Percentiles rank a stretch among this genome's conserved stretches.
These are phyloP conservation scores for Phytopythium kandeliae DNA, from an alignment of 352 stramenopile species.

Conservation along the genomic window DNA sequence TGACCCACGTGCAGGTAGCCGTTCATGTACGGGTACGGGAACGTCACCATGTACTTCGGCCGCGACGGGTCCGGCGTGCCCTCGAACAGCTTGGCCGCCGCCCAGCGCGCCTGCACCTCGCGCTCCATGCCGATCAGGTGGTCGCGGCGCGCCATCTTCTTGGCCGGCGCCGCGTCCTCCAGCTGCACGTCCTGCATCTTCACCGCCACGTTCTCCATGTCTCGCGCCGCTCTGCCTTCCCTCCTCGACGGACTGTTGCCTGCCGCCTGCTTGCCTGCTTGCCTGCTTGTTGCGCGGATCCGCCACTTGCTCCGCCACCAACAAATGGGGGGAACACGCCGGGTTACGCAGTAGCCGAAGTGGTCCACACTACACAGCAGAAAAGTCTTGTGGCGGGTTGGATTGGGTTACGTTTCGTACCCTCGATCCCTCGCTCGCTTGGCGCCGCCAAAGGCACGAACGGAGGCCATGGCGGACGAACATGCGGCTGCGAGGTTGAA, in stretches of 20 bases:
- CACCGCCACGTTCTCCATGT: constrained; percentile 64
- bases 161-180: constrained; percentile 39
- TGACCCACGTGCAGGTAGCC: constrained; percentile 98
- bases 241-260: background rate
- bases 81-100: constrained; percentile 88
- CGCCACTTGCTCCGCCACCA: no score
- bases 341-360: no score
- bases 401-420: no score
- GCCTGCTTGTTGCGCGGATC: no score
- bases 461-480: constrained; percentile 20
- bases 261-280: no score
- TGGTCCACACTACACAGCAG: no score
- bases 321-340: no score
- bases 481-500: constrained; percentile 33
- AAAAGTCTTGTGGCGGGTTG: no score
- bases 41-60: constrained; percentile 98
- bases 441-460: background rate
- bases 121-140: constrained; percentile 91
- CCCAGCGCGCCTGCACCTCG: constrained; percentile 87
- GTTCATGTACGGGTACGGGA: constrained; percentile 99
- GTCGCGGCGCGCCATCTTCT: constrained; percentile 87
- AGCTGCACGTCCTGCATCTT: constrained; percentile 84
- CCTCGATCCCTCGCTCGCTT: no score
- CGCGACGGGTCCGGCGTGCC: constrained; percentile 70
- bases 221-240: no score